Conservation (phyloP, 2,329 filamentous ascomycete species). For the Periglandula ipomoeae region DNA sequence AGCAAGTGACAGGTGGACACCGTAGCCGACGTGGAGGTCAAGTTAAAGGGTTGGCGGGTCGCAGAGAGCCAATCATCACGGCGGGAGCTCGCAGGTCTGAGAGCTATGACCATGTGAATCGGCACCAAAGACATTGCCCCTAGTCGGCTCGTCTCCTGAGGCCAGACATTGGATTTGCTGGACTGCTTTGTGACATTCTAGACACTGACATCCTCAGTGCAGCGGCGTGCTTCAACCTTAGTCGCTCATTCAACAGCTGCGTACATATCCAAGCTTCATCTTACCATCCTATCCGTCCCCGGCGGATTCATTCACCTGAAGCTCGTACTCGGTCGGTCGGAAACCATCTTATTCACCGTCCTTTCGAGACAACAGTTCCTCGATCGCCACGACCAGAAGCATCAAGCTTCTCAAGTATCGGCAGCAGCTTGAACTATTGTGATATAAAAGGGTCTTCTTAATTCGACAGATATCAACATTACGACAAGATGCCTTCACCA, state of each 20-base stretch:
- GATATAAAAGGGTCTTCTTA: too few species aligned
- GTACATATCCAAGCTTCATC: not conserved
- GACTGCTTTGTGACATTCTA: not conserved
- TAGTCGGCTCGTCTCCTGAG: not conserved
- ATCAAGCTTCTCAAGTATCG: not conserved
- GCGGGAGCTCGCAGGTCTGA: not conserved
- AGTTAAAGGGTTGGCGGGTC: not conserved
- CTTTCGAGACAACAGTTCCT: not conserved
- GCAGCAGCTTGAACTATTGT: not conserved
- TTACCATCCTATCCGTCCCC: not conserved
- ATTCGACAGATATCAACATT: not conserved
- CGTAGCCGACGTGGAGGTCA: too few species aligned
- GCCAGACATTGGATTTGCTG: not conserved
- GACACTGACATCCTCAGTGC: not conserved
- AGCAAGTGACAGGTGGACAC: too few species aligned
- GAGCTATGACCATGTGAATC: not conserved
- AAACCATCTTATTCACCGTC: not conserved
- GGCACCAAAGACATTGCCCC: not conserved
- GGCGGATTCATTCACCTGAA: not conserved
- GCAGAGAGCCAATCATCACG: not conserved
- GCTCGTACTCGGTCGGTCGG: not conserved
- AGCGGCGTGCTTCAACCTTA: not conserved
- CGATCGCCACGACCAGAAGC: not conserved
- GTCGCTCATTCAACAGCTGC: not conserved
- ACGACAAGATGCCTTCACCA: slow-evolving; percentile 52